These are phyloP conservation scores for Phytophthora fragariaefolia DNA, from an alignment of 352 stramenopile species.

Conservation along the genomic window DNA sequence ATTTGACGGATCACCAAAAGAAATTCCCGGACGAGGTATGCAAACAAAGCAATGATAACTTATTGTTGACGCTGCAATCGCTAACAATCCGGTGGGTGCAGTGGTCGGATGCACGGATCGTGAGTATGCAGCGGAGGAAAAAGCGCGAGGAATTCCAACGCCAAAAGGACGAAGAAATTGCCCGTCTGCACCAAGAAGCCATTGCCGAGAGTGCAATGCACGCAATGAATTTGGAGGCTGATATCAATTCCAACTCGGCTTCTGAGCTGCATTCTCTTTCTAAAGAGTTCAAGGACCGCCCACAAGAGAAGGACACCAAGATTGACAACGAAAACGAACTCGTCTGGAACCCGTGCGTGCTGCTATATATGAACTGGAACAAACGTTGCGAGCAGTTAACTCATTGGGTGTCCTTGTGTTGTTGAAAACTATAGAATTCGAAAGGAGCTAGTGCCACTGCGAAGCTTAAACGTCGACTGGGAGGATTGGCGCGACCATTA, in stretches of 20 bases:
- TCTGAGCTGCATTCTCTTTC: constrained; percentile 67
- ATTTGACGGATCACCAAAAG: constrained; percentile 71
- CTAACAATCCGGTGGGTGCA: constrained; percentile 23
- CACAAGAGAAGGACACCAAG: constrained; percentile 65
- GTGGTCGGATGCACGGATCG: constrained; percentile 66
- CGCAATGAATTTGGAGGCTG: constrained; percentile 74
- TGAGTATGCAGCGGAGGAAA: constrained; percentile 58
- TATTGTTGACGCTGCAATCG: neutral
- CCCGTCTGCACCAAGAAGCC: constrained; percentile 69
- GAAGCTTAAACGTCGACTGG: constrained; percentile 83
- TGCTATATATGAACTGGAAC: constrained; percentile 7
- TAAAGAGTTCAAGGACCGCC: constrained; percentile 61
- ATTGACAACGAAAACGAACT: constrained; percentile 72
- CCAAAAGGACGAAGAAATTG: constrained; percentile 71
- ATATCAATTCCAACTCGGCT: constrained; percentile 54
- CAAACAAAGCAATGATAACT: neutral
- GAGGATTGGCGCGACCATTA: constrained; percentile 86
- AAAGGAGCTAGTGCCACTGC: constrained; percentile 76
- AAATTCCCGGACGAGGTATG: constrained; percentile 75
- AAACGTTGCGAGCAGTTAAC: neutral
- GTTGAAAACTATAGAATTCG: constrained; percentile 52
- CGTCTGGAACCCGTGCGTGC: constrained; percentile 85
- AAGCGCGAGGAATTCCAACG: constrained; percentile 72
- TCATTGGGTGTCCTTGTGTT: neutral
- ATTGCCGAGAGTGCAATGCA: constrained; percentile 77